Evolutionary conservation across 495 filamentous ascomycete genomes (phyloP).

Genomic region (Neurospora africana): DNA sequence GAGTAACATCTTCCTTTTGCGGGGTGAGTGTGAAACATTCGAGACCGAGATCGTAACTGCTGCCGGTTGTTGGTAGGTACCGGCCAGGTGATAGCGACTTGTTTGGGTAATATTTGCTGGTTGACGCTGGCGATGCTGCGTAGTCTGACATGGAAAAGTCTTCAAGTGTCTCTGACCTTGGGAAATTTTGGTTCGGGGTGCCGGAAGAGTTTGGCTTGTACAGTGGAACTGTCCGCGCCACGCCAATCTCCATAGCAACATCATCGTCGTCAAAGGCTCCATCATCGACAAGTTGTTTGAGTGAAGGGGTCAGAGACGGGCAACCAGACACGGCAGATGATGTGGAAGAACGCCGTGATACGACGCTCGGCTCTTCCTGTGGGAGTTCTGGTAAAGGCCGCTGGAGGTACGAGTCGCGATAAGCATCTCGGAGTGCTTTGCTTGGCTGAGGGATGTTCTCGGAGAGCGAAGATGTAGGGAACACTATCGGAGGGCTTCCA

Average conservation of each 20-base stretch:
- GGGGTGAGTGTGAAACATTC: slow-evolving; percentile 18
- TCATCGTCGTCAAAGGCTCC: slow-evolving; percentile 30
- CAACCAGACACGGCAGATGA: slow-evolving; percentile 10
- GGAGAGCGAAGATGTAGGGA: slow-evolving; percentile 1
- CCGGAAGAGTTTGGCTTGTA: neutral
- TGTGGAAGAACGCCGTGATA: slow-evolving; percentile 10
- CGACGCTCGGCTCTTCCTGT: neutral
- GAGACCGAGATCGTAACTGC: slow-evolving; percentile 23
- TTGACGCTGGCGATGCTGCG: slow-evolving; percentile 19
- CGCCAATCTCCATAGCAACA: slow-evolving; percentile 18
- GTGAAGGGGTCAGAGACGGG: slow-evolving; percentile 32
- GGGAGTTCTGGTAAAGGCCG: slow-evolving; percentile 37
- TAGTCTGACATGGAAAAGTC: slow-evolving; percentile 26
- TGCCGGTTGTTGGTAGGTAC: slow-evolving; percentile 27
- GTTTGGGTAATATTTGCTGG: slow-evolving; percentile 11
- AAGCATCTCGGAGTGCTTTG: slow-evolving; percentile 13
- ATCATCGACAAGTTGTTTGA: slow-evolving; percentile 27
- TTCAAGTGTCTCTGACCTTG: neutral
- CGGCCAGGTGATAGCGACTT: slow-evolving; percentile 17
- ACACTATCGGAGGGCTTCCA: slow-evolving; percentile 22
- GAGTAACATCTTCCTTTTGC: neutral
- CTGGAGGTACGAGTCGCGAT: slow-evolving; percentile 20
- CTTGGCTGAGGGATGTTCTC: slow-evolving; percentile 12
- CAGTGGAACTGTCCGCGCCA: slow-evolving; percentile 15
- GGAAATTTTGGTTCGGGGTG: neutral